These are phyloP conservation scores for Alopecurus myosuroides DNA, from an alignment of 176 grass and related monocot genomes.

Conservation along the genomic window DNA sequence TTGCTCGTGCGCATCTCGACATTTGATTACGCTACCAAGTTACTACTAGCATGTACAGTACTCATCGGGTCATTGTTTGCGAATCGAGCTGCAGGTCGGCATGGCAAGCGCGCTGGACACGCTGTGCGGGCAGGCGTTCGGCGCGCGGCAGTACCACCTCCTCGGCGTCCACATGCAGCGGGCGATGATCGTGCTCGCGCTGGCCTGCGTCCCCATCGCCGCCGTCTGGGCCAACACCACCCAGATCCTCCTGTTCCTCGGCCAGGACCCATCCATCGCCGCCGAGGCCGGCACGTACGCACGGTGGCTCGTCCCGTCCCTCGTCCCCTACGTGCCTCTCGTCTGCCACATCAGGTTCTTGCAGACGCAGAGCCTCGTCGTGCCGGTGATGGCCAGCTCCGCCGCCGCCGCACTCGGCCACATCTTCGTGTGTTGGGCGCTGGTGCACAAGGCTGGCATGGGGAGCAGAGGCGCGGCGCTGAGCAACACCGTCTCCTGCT, in stretches of 20 bases:
- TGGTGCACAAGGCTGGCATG: background rate
- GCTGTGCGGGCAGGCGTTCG: slow-evolving; percentile 54
- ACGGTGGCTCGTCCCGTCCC: slow-evolving; percentile 39
- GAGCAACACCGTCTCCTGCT: background rate
- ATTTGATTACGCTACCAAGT: background rate
- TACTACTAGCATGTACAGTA: too few species aligned
- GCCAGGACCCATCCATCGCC: too few species aligned
- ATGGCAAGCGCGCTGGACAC: slow-evolving; percentile 69
- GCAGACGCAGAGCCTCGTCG: background rate
- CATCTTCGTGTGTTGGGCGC: background rate
- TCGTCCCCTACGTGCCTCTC: slow-evolving; percentile 48
- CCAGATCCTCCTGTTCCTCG: too few species aligned
- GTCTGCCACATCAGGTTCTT: slow-evolving; percentile 11
- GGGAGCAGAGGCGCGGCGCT: background rate
- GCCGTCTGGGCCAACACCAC: too few species aligned
- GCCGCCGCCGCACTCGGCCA: background rate
- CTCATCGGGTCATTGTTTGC: too few species aligned
- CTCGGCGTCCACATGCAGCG: too few species aligned
- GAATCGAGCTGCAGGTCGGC: background rate
- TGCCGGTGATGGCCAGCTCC: background rate
- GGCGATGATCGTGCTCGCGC: too few species aligned
- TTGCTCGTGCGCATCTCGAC: slow-evolving; percentile 14
- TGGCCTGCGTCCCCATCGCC: too few species aligned
- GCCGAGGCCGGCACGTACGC: too few species aligned
- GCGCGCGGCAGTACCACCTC: background rate